Evolutionary conservation across 2,329 filamentous ascomycete species (phyloP).

Genomic region (Ceratocystis cacaofunesta): DNA sequence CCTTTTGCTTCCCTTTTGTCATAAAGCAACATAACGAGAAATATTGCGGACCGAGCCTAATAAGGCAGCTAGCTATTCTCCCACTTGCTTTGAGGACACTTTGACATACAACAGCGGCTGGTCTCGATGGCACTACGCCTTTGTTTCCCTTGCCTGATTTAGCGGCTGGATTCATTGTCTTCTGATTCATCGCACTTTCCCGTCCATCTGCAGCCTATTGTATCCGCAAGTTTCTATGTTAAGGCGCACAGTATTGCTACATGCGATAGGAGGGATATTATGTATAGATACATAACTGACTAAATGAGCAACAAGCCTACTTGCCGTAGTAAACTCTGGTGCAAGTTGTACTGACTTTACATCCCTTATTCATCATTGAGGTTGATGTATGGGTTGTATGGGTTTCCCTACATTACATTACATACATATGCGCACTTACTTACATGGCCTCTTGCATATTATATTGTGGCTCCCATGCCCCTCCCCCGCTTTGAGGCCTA

Average conservation of each 20-base stretch:
- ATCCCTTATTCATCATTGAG: too few species aligned
- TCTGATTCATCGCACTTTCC: background rate
- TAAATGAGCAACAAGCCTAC: background rate
- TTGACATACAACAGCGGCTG: background rate
- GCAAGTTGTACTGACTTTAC: background rate
- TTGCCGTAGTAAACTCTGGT: background rate
- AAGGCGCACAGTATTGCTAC: background rate
- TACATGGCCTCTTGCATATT: background rate
- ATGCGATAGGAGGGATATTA: background rate
- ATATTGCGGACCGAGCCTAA: background rate
- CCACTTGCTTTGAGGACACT: background rate
- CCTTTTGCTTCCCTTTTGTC: slow-evolving; percentile 3
- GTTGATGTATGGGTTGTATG: too few species aligned
- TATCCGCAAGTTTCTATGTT: background rate
- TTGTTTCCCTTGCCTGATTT: background rate
- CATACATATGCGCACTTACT: background rate
- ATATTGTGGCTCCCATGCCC: background rate
- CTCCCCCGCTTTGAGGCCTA: slow-evolving; percentile 3
- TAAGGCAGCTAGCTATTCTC: background rate
- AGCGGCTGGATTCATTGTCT: background rate
- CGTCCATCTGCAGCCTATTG: background rate
- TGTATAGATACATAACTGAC: too few species aligned
- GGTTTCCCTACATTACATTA: too few species aligned
- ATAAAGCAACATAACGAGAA: background rate
- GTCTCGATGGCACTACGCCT: background rate